phyloP scores from a whole-genome alignment of 352 stramenopile species.

The Aphanomyces invadans region DNA sequence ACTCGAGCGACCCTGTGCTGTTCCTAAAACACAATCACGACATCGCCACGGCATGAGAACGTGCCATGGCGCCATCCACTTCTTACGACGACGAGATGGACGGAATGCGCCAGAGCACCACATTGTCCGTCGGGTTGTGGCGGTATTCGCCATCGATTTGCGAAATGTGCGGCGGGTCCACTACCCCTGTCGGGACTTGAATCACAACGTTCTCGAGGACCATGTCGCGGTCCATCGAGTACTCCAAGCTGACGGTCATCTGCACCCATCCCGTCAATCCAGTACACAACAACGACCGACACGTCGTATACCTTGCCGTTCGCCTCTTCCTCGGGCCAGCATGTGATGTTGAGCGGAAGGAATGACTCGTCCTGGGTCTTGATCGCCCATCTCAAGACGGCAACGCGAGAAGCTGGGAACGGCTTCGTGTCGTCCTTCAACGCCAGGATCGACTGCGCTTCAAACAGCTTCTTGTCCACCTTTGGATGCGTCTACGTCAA shows the following conservation, averaged over 20 bases:
- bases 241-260: slow-evolving; percentile 84
- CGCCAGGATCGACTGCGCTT: slow-evolving; percentile 67
- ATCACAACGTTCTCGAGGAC: slow-evolving; percentile 85
- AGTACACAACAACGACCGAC: background rate
- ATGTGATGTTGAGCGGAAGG: slow-evolving; percentile 79
- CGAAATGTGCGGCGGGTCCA: slow-evolving; percentile 60
- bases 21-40: slow-evolving; percentile 37
- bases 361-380: slow-evolving; percentile 84
- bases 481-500: slow-evolving; percentile 63
- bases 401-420: slow-evolving; percentile 72
- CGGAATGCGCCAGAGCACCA: slow-evolving; percentile 78
- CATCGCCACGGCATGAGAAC: background rate
- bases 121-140: slow-evolving; percentile 65
- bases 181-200: slow-evolving; percentile 60
- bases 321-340: slow-evolving; percentile 80
- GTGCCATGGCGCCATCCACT: background rate
- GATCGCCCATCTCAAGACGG: slow-evolving; percentile 75
- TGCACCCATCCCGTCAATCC: slow-evolving; percentile 14
- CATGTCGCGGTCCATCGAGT: slow-evolving; percentile 83
- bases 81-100: slow-evolving; percentile 67
- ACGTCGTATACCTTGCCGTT: slow-evolving; percentile 55
- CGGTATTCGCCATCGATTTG: slow-evolving; percentile 81
- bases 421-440: slow-evolving; percentile 78
- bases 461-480: slow-evolving; percentile 82
- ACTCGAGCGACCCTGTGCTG: slow-evolving; percentile 72